Evolutionary conservation across 2,329 filamentous ascomycete genomes (phyloP).

Genomic region (Aspergillus aculeatinus): DNA sequence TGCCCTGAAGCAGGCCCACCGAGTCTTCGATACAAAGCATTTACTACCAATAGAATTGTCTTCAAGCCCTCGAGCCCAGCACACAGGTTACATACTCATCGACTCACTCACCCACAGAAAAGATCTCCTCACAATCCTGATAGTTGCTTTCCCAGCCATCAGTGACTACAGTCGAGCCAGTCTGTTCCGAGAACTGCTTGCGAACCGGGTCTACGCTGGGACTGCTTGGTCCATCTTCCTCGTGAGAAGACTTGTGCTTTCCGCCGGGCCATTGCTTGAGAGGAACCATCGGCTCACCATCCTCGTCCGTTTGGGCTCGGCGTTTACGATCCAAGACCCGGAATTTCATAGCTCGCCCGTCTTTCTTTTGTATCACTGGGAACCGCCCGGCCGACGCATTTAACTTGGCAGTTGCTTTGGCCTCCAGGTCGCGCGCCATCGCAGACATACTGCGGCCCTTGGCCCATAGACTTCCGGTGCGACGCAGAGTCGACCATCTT

Average conservation of each 20-base stretch:
- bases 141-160: slow-evolving; percentile 1
- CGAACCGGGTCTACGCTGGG: not conserved
- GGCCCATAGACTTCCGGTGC: slow-evolving; percentile 14
- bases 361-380: slow-evolving; percentile 14
- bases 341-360: slow-evolving; percentile 13
- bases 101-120: not conserved
- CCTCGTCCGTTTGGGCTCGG: not conserved
- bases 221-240: not conserved
- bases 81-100: not conserved
- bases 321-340: slow-evolving; percentile 10
- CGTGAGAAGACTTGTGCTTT: not conserved
- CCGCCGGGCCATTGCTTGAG: not conserved
- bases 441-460: slow-evolving; percentile 15
- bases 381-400: slow-evolving; percentile 8
- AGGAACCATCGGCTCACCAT: not conserved
- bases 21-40: no score
- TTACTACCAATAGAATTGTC: no score
- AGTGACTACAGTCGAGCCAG: not conserved
- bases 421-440: slow-evolving; percentile 14
- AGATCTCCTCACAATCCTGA: slow-evolving; percentile 4
- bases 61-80: no score
- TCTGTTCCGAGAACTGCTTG: not conserved
- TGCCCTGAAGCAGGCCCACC: not conserved
- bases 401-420: slow-evolving; percentile 9
- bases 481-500: slow-evolving; percentile 13